phyloP scores from a whole-genome alignment of 2,329 filamentous ascomycete species.

The Lecanicillium sp. region DNA sequence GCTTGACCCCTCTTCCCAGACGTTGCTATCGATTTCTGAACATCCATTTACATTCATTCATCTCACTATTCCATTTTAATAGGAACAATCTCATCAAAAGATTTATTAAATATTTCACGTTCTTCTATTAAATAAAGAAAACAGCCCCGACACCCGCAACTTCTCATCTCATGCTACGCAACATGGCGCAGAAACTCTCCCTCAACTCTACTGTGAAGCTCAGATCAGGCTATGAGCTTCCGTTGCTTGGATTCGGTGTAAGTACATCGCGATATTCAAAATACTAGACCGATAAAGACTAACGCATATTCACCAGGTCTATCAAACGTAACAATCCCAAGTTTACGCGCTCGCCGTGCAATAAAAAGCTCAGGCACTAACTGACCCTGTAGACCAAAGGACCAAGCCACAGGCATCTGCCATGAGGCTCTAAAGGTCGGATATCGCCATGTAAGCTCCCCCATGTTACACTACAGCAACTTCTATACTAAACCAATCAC shows the following conservation, averaged over 20 bases:
- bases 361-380: conserved; percentile 9
- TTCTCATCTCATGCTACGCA: conserved; percentile 11
- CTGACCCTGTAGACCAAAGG: conserved; percentile 17
- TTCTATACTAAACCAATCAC: conserved; percentile 1
- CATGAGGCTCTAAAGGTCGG: conserved; percentile 39
- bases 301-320: conserved; percentile 30
- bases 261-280: conserved; percentile 14
- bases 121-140: too few relatives aligned
- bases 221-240: conserved; percentile 45
- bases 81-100: too few relatives aligned
- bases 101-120: too few relatives aligned
- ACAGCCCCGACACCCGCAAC: conserved; percentile 17
- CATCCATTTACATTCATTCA: too few relatives aligned
- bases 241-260: conserved; percentile 46
- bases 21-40: too few relatives aligned
- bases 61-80: too few relatives aligned
- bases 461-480: background rate
- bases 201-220: conserved; percentile 43
- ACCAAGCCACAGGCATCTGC: conserved; percentile 25
- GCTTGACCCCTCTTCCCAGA: too few relatives aligned
- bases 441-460: conserved; percentile 40
- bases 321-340: conserved; percentile 36
- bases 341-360: background rate
- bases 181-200: conserved; percentile 37
- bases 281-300: conserved; percentile 7